Conservation (phyloP, 768 basidiomycete species). For the Arthromyces matolae region DNA sequence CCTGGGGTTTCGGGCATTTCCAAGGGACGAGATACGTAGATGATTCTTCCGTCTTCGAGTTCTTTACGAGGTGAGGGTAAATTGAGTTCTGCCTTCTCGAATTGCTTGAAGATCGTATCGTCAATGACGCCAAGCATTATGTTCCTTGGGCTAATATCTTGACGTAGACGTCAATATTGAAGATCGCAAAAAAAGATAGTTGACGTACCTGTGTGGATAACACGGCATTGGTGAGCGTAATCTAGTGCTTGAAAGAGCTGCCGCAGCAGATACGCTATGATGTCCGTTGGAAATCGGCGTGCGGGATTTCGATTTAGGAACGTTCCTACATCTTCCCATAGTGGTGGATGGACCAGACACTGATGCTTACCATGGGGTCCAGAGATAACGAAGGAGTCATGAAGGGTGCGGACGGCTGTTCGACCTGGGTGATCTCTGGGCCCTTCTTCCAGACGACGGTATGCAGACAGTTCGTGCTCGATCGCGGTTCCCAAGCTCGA, state of each 20-base stretch:
- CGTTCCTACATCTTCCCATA: background rate
- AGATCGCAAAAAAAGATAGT: background rate
- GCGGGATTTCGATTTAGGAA: background rate
- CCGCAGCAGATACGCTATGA: background rate
- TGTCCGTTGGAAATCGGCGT: background rate
- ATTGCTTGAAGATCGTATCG: constrained; percentile 3
- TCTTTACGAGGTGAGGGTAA: constrained; percentile 14
- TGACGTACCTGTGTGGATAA: constrained; percentile 17
- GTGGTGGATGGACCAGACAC: constrained; percentile 2
- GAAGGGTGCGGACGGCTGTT: constrained; percentile 1
- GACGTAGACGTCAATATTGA: too few relatives aligned
- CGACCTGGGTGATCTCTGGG: constrained; percentile 1
- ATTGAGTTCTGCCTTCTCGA: constrained; percentile 14
- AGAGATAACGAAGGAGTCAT: background rate
- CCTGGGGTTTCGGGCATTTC: constrained; percentile 2
- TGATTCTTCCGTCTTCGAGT: constrained; percentile 3
- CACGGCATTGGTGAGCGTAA: constrained; percentile 11
- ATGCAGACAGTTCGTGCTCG: background rate
- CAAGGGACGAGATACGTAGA: constrained; percentile 12
- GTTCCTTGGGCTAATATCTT: constrained; percentile 16
- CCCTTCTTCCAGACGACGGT: background rate
- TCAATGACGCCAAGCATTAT: constrained; percentile 12
- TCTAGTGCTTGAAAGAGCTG: constrained; percentile 14
- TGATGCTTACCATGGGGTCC: background rate
- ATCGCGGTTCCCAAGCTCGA: background rate